phyloP scores from a whole-genome alignment of 2,329 filamentous ascomycete genomes.

The Ophiocordyceps polyrhachis-furcata region DNA sequence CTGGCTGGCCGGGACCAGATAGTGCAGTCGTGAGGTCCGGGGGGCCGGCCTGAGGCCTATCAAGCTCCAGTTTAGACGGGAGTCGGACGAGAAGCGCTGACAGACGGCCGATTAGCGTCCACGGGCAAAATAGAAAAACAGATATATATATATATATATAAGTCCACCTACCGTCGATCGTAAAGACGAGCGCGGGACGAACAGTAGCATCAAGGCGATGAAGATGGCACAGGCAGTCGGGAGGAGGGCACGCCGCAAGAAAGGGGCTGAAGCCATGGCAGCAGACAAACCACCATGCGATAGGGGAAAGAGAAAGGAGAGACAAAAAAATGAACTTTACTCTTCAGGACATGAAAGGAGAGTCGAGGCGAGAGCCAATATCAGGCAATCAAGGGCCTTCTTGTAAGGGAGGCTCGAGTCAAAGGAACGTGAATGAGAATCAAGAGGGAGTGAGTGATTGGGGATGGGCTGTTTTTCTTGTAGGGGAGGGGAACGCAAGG shows the following conservation, averaged over 20 bases:
- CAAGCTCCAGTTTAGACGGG: not conserved
- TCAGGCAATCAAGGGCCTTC: not conserved
- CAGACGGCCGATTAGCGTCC: not conserved
- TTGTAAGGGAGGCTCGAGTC: not conserved
- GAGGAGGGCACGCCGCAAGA: not conserved
- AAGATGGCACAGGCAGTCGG: not conserved
- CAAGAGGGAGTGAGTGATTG: not conserved
- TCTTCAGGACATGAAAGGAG: not conserved
- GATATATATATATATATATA: too few species aligned
- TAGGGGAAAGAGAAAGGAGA: not conserved
- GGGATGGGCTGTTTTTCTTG: not conserved
- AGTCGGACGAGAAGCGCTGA: not conserved
- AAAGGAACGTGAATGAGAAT: not conserved
- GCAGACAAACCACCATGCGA: not conserved
- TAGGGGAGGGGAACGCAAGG: not conserved
- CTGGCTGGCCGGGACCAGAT: constrained; percentile 18
- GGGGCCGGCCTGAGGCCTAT: not conserved
- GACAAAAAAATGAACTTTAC: not conserved
- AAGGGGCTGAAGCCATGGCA: not conserved
- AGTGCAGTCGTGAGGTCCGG: constrained; percentile 16
- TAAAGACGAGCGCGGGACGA: not conserved
- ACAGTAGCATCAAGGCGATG: not conserved
- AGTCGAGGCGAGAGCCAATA: too few species aligned
- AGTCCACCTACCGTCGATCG: too few species aligned
- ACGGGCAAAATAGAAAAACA: too few species aligned